Percentiles rank a stretch among this genome's conserved stretches.
These are phyloP conservation scores for Yamadazyma sp. DNA, from an alignment of 805 yeast species.

Conservation along the genomic window DNA sequence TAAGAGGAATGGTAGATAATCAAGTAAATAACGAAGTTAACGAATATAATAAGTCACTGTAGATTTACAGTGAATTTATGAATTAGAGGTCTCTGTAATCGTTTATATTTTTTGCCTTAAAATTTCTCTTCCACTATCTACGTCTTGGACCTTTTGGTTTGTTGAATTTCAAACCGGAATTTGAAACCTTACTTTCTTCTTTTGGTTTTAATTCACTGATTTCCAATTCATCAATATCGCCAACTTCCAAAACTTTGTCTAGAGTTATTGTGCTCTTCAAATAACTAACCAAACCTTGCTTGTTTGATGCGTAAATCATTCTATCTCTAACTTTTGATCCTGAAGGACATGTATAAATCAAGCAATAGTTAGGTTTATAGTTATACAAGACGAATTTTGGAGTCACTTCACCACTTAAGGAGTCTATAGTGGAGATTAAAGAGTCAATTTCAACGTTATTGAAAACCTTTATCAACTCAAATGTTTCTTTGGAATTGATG, in stretches of 20 bases:
- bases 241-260: conserved; percentile 59
- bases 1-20: conserved; percentile 21
- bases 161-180: conserved; percentile 33
- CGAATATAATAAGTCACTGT: no score
- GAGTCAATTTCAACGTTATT: conserved; percentile 16
- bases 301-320: conserved; percentile 88
- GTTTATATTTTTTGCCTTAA: neutral
- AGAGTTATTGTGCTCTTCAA: conserved; percentile 41
- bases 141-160: conserved; percentile 74
- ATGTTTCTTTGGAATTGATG: conserved; percentile 50
- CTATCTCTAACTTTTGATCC: conserved; percentile 86
- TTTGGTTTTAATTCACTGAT: conserved; percentile 39
- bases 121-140: conserved; percentile 19
- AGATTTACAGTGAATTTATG: no score
- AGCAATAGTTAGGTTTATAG: conserved; percentile 41
- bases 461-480: conserved; percentile 20
- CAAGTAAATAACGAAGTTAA: conserved; percentile 20
- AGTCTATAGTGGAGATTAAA: conserved; percentile 20
- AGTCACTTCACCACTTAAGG: conserved; percentile 17
- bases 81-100: no score
- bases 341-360: conserved; percentile 86
- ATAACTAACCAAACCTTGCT: conserved; percentile 54
- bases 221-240: conserved; percentile 70
- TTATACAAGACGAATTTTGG: conserved; percentile 56
- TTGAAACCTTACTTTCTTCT: conserved; percentile 11